Evolutionary conservation across 495 filamentous ascomycete species (phyloP).

Genomic region (Pyronema omphalodes): DNA sequence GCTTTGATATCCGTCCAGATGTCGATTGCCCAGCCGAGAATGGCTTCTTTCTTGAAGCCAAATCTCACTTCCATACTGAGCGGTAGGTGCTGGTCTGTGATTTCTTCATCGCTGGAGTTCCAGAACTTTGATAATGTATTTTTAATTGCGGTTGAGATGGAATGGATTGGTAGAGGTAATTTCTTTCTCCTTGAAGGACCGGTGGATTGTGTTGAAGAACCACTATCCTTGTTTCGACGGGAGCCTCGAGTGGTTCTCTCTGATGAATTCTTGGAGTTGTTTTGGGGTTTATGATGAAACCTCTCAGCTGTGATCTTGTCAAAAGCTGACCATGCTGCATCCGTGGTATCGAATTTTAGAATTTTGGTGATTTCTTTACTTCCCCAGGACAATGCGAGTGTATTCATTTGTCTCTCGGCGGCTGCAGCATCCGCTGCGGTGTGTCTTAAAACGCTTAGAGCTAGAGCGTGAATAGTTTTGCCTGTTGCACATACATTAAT

Average conservation of each 20-base stretch:
- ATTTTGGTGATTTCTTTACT: background rate
- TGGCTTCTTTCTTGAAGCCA: conserved; percentile 4
- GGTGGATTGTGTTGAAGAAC: too few relatives aligned
- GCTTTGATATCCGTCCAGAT: conserved; percentile 10
- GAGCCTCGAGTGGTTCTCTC: too few relatives aligned
- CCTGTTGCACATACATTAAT: conserved; percentile 4
- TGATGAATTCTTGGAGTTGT: too few relatives aligned
- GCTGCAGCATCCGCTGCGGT: background rate
- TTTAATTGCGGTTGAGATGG: conserved; percentile 8
- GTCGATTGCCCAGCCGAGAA: conserved; percentile 8
- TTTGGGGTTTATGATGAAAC: too few relatives aligned
- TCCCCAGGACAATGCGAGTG: background rate
- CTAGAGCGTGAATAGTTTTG: conserved; percentile 15
- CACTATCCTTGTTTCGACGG: too few relatives aligned
- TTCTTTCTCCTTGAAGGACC: background rate
- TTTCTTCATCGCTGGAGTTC: conserved; percentile 6
- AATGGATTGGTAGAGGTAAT: background rate
- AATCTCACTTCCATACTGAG: too few relatives aligned
- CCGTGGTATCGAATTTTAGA: conserved; percentile 3
- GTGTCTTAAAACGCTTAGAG: background rate
- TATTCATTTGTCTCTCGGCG: background rate
- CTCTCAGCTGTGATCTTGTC: background rate
- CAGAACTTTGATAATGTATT: conserved; percentile 10
- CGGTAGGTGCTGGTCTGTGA: conserved; percentile 5
- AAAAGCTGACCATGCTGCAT: conserved; percentile 5